Conservation (phyloP, 768 basidiomycete genomes). For the Russula abietina region DNA sequence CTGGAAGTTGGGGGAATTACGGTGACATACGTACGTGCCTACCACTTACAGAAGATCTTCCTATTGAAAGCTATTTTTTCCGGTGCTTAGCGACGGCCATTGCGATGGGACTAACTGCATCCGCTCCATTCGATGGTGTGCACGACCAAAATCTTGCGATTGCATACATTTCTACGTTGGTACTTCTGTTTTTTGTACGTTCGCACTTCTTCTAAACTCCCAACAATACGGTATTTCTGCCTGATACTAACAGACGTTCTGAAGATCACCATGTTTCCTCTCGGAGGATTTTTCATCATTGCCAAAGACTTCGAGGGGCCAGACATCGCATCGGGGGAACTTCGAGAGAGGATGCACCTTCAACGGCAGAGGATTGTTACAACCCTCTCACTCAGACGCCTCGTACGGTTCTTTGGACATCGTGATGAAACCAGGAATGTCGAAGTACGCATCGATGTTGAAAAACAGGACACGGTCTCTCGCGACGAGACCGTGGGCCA, state of each 20-base stretch:
- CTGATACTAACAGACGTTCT: not conserved
- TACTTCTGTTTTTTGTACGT: constrained; percentile 54
- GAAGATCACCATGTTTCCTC: constrained; percentile 60
- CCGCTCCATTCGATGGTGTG: constrained; percentile 53
- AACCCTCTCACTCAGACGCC: not conserved
- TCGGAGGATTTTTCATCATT: constrained; percentile 50
- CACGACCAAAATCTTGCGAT: constrained; percentile 55
- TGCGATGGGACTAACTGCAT: constrained; percentile 53
- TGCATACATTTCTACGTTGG: constrained; percentile 59
- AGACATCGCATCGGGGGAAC: constrained; percentile 52
- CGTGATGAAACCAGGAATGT: not conserved
- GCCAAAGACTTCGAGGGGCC: constrained; percentile 60
- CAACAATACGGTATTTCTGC: not conserved
- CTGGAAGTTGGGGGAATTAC: constrained; percentile 64
- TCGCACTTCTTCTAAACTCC: not conserved
- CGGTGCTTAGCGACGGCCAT: constrained; percentile 52
- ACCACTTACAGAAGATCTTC: not conserved
- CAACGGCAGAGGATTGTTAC: constrained; percentile 30
- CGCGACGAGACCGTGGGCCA: not conserved
- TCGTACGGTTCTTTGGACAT: not conserved
- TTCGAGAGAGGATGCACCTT: constrained; percentile 41
- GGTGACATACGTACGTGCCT: constrained; percentile 59
- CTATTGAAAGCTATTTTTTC: not conserved
- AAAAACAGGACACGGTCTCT: not conserved
- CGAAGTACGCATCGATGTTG: not conserved